These are phyloP conservation scores for Ophiostoma ulmi DNA, from an alignment of 2,329 filamentous ascomycete genomes.

Conservation along the genomic window DNA sequence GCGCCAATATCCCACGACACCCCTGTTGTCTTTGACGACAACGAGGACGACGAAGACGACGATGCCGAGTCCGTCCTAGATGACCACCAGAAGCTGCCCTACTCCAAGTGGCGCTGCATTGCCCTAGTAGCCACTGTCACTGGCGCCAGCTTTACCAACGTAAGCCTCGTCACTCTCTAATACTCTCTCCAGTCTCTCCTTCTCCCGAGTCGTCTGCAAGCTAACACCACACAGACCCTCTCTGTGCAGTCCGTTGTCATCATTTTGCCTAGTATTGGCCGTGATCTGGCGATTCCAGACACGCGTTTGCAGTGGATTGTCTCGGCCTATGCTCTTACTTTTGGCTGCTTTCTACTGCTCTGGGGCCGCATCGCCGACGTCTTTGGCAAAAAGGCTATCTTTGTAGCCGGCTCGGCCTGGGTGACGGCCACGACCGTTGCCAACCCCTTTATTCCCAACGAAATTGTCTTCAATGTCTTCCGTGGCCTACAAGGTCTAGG, in stretches of 20 bases:
- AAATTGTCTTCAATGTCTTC: constrained; percentile 63
- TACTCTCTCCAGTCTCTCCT: neutral
- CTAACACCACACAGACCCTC: constrained; percentile 33
- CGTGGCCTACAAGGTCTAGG: constrained; percentile 63
- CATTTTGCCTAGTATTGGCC: constrained; percentile 57
- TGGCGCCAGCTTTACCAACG: constrained; percentile 54
- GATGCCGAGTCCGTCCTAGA: constrained; percentile 18
- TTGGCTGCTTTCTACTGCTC: constrained; percentile 62
- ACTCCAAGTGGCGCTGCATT: constrained; percentile 48
- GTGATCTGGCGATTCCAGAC: constrained; percentile 52
- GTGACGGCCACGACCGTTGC: constrained; percentile 54
- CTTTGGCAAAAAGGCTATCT: constrained; percentile 61
- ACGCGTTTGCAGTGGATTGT: constrained; percentile 61
- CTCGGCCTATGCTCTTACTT: constrained; percentile 60
- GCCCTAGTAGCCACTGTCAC: constrained; percentile 51
- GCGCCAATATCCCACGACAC: constrained; percentile 21
- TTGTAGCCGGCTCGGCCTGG: constrained; percentile 59
- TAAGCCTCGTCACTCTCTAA: constrained; percentile 28
- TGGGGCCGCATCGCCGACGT: constrained; percentile 65
- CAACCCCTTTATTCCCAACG: constrained; percentile 60
- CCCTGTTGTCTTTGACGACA: constrained; percentile 15
- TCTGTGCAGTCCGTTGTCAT: constrained; percentile 57
- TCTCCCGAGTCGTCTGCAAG: neutral
- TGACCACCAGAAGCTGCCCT: constrained; percentile 26
- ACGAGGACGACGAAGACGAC: constrained; percentile 18